Conservation (phyloP, 371 early-diverging fungal genomes). For the Zopfochytrium polystomum region DNA sequence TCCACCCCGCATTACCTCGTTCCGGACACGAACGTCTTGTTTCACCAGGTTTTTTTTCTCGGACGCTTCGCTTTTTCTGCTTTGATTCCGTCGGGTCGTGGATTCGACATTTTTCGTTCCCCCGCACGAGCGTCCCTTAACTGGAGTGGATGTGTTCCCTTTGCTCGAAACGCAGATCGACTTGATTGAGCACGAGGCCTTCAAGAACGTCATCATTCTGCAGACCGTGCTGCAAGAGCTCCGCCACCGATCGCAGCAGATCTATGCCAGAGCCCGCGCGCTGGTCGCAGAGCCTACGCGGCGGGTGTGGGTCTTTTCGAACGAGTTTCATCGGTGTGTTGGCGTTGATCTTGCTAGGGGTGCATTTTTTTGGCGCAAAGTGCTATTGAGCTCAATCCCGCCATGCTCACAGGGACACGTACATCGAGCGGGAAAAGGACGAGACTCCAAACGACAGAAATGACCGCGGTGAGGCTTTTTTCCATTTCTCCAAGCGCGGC, state of each 20-base stretch:
- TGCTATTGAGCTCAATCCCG: too few species aligned
- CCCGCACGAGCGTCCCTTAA: too few species aligned
- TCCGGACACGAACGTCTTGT: constrained; percentile 94
- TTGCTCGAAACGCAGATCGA: constrained; percentile 73
- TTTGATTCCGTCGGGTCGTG: not conserved
- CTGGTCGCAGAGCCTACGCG: constrained; percentile 67
- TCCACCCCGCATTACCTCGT: constrained; percentile 70
- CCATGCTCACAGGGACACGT: constrained; percentile 63
- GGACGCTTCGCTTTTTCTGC: not conserved
- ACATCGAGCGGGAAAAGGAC: constrained; percentile 70
- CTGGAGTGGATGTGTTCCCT: too few species aligned
- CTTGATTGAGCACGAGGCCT: constrained; percentile 81
- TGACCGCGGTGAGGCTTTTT: constrained; percentile 65
- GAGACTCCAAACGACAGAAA: constrained; percentile 93
- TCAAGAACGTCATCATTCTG: constrained; percentile 85
- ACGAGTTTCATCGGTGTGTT: constrained; percentile 79
- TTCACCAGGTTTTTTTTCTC: constrained; percentile 67
- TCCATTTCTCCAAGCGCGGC: not conserved
- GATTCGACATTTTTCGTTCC: too few species aligned
- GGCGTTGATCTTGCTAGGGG: not conserved
- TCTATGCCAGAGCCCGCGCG: constrained; percentile 76
- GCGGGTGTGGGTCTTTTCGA: constrained; percentile 85
- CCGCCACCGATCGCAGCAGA: constrained; percentile 69
- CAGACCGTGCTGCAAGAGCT: constrained; percentile 92
- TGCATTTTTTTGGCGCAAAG: constrained; percentile 12